Conservation (phyloP, 2,329 filamentous ascomycete genomes). For the Epichloe baconii region DNA sequence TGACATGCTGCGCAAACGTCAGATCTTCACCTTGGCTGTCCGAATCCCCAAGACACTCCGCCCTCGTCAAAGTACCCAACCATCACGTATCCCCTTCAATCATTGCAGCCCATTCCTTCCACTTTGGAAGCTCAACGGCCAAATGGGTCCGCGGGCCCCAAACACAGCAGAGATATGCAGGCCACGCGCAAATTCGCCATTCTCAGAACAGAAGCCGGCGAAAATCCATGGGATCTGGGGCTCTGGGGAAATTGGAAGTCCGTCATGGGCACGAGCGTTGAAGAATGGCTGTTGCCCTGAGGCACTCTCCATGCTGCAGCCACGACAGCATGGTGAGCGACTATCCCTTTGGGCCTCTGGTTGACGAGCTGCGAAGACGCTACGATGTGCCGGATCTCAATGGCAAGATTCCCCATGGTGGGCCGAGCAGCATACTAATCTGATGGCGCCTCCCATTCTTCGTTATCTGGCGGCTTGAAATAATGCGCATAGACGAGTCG, state of each 20-base stretch:
- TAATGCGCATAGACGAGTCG: too few relatives aligned
- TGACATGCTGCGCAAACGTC: conserved; percentile 54
- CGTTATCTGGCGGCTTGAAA: too few relatives aligned
- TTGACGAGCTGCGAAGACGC: conserved; percentile 40
- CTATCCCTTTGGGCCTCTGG: conserved; percentile 51
- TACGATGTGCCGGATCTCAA: conserved; percentile 12
- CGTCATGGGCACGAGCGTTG: conserved; percentile 58
- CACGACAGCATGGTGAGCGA: conserved; percentile 54
- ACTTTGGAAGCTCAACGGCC: background rate
- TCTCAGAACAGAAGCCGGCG: conserved; percentile 54
- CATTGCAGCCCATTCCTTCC: background rate
- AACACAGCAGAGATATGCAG: conserved; percentile 26
- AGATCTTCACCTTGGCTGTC: conserved; percentile 62
- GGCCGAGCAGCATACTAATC: too few relatives aligned
- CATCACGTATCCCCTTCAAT: conserved; percentile 44
- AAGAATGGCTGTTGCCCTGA: conserved; percentile 78
- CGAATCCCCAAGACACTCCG: conserved; percentile 40
- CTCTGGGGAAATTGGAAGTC: conserved; percentile 57
- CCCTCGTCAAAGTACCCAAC: conserved; percentile 31
- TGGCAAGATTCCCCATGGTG: background rate
- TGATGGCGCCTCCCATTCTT: too few relatives aligned
- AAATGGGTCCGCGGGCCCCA: conserved; percentile 8
- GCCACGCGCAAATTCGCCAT: conserved; percentile 65
- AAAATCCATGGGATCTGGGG: conserved; percentile 80
- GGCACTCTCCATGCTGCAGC: conserved; percentile 57